Evolutionary conservation across 2,329 filamentous ascomycete species (phyloP).

Genomic region (Aspergillus pseudoglaucus): DNA sequence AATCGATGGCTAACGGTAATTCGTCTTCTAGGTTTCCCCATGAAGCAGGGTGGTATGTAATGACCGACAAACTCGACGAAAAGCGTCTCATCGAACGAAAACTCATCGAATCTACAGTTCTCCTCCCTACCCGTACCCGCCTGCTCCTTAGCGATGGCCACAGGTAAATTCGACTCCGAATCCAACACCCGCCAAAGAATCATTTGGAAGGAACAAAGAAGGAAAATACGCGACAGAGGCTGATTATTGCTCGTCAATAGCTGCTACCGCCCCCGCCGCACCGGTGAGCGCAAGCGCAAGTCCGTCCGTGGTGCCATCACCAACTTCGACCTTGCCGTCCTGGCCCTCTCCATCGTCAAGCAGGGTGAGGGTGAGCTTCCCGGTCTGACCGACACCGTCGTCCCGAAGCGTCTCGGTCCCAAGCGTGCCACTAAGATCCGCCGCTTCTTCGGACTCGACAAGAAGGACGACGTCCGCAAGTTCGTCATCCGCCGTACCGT

Average conservation of each 20-base stretch:
- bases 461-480: conserved; percentile 99
- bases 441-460: conserved; percentile 99
- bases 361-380: conserved; percentile 92
- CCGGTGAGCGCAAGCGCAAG: conserved; percentile 99
- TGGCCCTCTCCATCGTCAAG: conserved; percentile 95
- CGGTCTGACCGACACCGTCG: conserved; percentile 93
- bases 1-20: conserved; percentile 19
- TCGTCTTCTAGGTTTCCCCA: conserved; percentile 67
- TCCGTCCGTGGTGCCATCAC: conserved; percentile 96
- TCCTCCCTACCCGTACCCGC: conserved; percentile 97
- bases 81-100: conserved; percentile 9
- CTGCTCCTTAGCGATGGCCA: conserved; percentile 94
- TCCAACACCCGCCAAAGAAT: background rate
- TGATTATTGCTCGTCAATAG: conserved; percentile 28
- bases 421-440: conserved; percentile 99
- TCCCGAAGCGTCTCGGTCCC: conserved; percentile 98
- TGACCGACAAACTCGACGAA: conserved; percentile 14
- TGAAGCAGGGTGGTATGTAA: conserved; percentile 86
- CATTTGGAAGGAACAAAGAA: background rate
- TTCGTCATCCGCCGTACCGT: conserved; percentile 99
- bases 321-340: conserved; percentile 87
- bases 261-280: conserved; percentile 97
- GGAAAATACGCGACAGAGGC: conserved; percentile 4
- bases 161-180: conserved; percentile 40
- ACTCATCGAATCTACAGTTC: conserved; percentile 41